Base-by-base conservation (phyloP, 1,284 basidiomycete genomes). In the Trichosporon sp. region DNA sequence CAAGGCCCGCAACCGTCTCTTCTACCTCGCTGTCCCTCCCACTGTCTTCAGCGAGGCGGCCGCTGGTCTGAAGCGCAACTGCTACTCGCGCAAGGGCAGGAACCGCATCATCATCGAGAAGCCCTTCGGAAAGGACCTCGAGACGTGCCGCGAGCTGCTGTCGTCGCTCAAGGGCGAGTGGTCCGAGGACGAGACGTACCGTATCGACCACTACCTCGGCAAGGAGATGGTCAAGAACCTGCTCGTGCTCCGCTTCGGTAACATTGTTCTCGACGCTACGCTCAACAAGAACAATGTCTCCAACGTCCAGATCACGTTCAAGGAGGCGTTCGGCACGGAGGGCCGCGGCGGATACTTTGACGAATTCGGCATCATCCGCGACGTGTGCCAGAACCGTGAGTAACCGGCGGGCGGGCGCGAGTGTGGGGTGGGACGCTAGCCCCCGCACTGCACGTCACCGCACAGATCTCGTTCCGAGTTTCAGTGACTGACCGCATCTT, bases 211-310 rank as follows among this genome's bases (percentile, higher is more conserved):
- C 78, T 97, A 97, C 80, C 88, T 97, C 62, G 94, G 94, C 68
- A 97, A 97, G 83, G 94, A 97, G 85, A 97, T 97, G 94, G 91
- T 96, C 78, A 97, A 97, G 85, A 97, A 97, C 80, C 79, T 97
- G 63, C 89, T 97, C 67, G 91, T 96, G 33, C 84, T 96, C 58
- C 88, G 94, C 46, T 97, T 97, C 76, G 94, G 91, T 69, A 97
- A 97, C 81, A 82, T 93, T 70, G 90, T 93, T 31, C 81, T 96
- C 81, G 87, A 87, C 69, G 86, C 90, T 29, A 86, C 86, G 27
- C 95, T 94, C 90, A 93, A 96, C 83, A 95, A 91, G 81, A 92
- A 93, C 80, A 90, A 88, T 64, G 90, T 97, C 82, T 88, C 87
- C 81, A 97, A 93, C 77, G 91, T 97, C 40, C 95, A 97, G 81